Percentiles rank a stretch among this genome's conserved stretches.
phyloP scores from a whole-genome alignment of 495 filamentous ascomycete genomes.

The Apodospora peruviana region DNA sequence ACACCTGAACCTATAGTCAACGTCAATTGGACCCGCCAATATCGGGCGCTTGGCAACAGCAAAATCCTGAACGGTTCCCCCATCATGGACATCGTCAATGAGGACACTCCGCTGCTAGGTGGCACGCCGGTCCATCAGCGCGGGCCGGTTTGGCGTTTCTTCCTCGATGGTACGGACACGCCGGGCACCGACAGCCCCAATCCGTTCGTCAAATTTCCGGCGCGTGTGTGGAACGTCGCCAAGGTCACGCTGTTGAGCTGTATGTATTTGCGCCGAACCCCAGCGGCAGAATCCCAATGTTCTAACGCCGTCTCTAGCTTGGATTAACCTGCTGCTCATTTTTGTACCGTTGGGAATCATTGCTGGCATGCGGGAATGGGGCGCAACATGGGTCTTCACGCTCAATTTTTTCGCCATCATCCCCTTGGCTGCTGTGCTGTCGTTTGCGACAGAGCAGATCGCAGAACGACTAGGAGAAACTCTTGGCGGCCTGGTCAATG shows the following conservation, averaged over 20 bases:
- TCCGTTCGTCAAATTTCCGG: slow-evolving; percentile 53
- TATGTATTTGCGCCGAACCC: slow-evolving; percentile 25
- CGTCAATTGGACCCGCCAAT: slow-evolving; percentile 10
- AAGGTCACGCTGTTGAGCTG: slow-evolving; percentile 52
- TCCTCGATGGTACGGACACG: slow-evolving; percentile 37
- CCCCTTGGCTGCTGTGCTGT: slow-evolving; percentile 84
- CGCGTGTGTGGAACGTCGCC: slow-evolving; percentile 42
- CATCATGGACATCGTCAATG: not conserved
- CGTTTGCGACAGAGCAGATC: slow-evolving; percentile 94
- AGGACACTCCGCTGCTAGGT: slow-evolving; percentile 11
- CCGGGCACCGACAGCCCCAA: slow-evolving; percentile 44
- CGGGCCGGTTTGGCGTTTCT: slow-evolving; percentile 30
- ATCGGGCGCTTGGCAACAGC: slow-evolving; percentile 10
- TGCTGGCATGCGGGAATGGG: slow-evolving; percentile 65
- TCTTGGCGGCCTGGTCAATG: slow-evolving; percentile 87
- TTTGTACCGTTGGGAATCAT: slow-evolving; percentile 89
- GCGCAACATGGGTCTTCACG: slow-evolving; percentile 70
- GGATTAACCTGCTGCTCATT: slow-evolving; percentile 80
- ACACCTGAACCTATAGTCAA: slow-evolving; percentile 9
- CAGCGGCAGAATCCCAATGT: not conserved
- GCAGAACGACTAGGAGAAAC: slow-evolving; percentile 80
- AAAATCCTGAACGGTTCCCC: slow-evolving; percentile 1
- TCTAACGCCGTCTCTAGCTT: slow-evolving; percentile 39
- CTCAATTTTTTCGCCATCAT: slow-evolving; percentile 97
- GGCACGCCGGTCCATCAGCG: not conserved